These are phyloP conservation scores for Metschnikowia noctiluminum DNA, from an alignment of 805 yeast genomes.

Conservation along the genomic window DNA sequence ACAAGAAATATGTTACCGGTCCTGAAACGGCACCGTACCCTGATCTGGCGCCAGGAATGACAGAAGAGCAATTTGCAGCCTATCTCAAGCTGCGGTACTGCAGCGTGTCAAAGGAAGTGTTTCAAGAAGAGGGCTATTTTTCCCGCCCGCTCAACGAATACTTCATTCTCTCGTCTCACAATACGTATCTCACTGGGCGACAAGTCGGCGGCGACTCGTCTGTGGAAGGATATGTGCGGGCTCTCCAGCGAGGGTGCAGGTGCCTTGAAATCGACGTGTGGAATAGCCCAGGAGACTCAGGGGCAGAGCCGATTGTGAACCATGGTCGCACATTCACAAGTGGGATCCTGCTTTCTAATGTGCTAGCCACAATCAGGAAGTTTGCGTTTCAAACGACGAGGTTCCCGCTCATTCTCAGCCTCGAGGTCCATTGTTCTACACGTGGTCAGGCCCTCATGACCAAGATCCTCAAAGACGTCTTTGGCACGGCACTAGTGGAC, in stretches of 20 bases:
- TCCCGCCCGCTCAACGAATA: constrained; percentile 74
- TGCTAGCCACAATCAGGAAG: constrained; percentile 68
- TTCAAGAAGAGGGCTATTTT: constrained; percentile 21
- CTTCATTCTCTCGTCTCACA: constrained; percentile 89
- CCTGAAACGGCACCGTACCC: neutral
- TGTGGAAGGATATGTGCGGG: constrained; percentile 82
- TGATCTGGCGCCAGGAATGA: neutral
- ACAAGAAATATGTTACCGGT: constrained; percentile 21
- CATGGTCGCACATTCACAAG: constrained; percentile 87
- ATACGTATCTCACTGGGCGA: constrained; percentile 84
- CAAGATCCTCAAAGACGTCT: constrained; percentile 47
- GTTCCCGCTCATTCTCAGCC: constrained; percentile 78
- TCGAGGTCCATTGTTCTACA: constrained; percentile 76
- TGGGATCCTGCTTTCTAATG: constrained; percentile 65
- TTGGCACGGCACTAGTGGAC: constrained; percentile 57
- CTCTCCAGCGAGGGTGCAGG: constrained; percentile 86
- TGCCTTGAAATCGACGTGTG: constrained; percentile 95
- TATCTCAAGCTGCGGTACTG: constrained; percentile 13
- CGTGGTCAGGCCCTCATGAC: constrained; percentile 65
- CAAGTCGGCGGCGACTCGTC: constrained; percentile 88
- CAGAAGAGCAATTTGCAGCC: constrained; percentile 1
- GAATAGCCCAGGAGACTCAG: constrained; percentile 61
- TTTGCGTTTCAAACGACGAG: constrained; percentile 89
- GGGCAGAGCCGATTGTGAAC: constrained; percentile 74
- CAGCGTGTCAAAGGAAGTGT: constrained; percentile 7